These are phyloP conservation scores for Balakata baccata DNA, from an alignment of 345 rosid genomes.

Conservation along the genomic window DNA sequence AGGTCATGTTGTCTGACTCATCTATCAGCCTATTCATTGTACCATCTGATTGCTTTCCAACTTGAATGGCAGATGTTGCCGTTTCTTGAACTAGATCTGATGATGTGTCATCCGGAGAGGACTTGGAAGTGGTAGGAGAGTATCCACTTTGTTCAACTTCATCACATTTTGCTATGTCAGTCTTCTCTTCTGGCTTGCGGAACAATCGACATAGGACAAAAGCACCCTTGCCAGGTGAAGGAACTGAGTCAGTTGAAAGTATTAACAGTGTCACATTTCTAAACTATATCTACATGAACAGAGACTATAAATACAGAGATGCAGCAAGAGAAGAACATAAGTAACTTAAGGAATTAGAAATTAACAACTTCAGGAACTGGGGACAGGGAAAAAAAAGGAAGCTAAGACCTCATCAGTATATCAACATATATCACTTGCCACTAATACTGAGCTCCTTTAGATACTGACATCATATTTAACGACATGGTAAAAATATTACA, in stretches of 20 bases:
- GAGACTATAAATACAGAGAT: not conserved
- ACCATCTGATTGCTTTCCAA: conserved; percentile 28
- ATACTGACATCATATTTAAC: too few relatives aligned
- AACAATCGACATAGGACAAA: conserved; percentile 85
- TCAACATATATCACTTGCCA: not conserved
- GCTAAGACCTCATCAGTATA: not conserved
- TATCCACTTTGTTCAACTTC: conserved; percentile 47
- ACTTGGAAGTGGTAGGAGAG: conserved; percentile 53
- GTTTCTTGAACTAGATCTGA: conserved; percentile 65
- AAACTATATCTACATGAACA: not conserved
- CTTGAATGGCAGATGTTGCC: conserved; percentile 26
- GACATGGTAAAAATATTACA: too few relatives aligned
- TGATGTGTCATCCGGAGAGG: conserved; percentile 57
- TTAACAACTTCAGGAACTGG: not conserved
- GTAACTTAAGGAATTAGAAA: not conserved
- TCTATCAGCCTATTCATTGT: conserved; percentile 33
- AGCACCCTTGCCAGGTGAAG: conserved; percentile 39
- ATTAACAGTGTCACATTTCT: not conserved
- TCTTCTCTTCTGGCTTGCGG: conserved; percentile 60
- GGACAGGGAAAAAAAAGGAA: not conserved
- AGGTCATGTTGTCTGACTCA: conserved; percentile 29
- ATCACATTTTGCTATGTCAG: conserved; percentile 40
- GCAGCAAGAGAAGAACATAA: not conserved
- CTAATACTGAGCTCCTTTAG: not conserved
- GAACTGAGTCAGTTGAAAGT: conserved; percentile 3